Evolutionary conservation across 2,329 filamentous ascomycete species (phyloP), one percentile per base, ranked within the genome.

Genomic region (Calonectria hongkongensis): DNA sequence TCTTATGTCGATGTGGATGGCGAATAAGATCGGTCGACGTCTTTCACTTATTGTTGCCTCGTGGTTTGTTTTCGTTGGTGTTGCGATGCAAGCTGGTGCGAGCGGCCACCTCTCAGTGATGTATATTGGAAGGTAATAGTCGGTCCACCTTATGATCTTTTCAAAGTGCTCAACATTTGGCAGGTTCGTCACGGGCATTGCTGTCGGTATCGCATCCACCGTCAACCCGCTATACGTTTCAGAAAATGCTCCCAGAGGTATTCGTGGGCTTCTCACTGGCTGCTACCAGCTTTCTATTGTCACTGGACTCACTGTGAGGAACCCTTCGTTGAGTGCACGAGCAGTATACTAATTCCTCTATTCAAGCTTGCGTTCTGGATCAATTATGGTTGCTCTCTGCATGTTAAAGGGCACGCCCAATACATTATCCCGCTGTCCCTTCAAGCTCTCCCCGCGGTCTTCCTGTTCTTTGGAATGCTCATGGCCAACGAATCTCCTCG

Each of bases 401-500:
- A 72, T 12, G 47, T 72, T 6, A 28, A 41, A 6, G 69, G 70
- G 3, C 68, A 72, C 2, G 69, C 72, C 4, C 62, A 71, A 12
- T 72, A 71, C 21, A 74, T 74, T 2, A 66, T 93, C 2, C 92
- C 92, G 0, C 86, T 94, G 9, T 87, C 89, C 50, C 87, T 93
- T 78, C 92, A 94, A 80, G 89, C 87, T 3, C 85, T 94, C 2
- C 92, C 92, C 0, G 91, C 91, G 4, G 77, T 91, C 6, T 83
- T 92, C 28, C 87, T 94, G 3, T 87, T 92, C 73, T 65, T 84
- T 50, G 87, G 89, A 76, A 94, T 94, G 89, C 80, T 90, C 2
- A 82, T 93, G 58, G 92, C 90, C 85, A 89, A 90, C 78, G 92
- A 94, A 78, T 92, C 90, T 0, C 91, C 91, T 4, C 87, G 92